Base-by-base conservation (phyloP, 108 stramenopile species). In the Skeletonema costatum region DNA sequence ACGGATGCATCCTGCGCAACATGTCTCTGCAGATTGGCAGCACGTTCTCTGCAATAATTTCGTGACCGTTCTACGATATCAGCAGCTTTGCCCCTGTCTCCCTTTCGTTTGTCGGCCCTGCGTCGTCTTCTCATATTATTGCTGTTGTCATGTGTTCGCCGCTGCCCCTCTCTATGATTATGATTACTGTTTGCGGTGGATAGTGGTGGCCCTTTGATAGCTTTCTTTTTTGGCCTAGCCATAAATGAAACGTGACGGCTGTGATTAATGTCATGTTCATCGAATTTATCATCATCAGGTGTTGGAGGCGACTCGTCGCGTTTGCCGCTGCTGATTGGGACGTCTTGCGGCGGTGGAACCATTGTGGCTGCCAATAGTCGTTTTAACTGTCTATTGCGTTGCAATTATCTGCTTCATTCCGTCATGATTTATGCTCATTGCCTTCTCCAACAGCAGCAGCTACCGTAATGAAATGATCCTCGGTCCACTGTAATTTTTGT, bases 1-100 rank as follows among this genome's bases (percentile, higher is more conserved):
- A 36, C 36, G 32, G n/a, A 10, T 63, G 64, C 13, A 64, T n/a
- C 21, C 63, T 2, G 31, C 32, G 30, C 62, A 33, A 6, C 4
- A 63, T 30, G 8, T 29, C 36, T 3, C 5, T 29, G 3, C n/a
- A 29, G 33, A 32, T 32, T 64, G 9, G 38, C 1, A 29, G 12
- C 16, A 35, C 63, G 46, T 46, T 74, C 63, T 5, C 48, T n/a
- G 31, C 50, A 51, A 14, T 74, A 74, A 3, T 48, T 64, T n/a
- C 30, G 9, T 10, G 44, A 32, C 17, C 73, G 64, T 1, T 38
- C 51, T 29, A 33, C 14, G n/a, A 35, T 33, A 6, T 19, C 62
- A 19, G 64, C 64, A 14, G 63, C 48, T 31, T 38, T n/a, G 13
- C 64, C 73, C 21, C 46, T 30, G 64, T 36, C 35, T 14, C 74